These are phyloP conservation scores for Paramecium tetraurelia DNA, from an alignment of 73 alveolate genomes.

Conservation along the genomic window DNA sequence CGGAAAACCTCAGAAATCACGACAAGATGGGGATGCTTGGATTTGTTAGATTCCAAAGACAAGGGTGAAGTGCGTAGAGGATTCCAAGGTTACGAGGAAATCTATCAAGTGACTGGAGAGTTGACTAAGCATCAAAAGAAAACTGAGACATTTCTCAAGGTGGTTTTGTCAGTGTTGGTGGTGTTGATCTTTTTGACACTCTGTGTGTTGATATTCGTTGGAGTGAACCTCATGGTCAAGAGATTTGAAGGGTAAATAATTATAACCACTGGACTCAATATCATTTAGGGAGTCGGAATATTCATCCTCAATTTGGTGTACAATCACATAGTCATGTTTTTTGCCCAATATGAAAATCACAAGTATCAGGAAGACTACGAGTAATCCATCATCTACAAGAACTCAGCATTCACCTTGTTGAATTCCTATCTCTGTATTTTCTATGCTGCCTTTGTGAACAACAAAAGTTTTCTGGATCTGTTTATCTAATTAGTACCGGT, in stretches of 20 bases:
- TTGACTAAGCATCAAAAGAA: conserved; percentile 53
- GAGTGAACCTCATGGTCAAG: neutral
- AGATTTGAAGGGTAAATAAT: neutral
- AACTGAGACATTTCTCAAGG: conserved; percentile 26
- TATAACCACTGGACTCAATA: neutral
- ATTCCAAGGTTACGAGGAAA: conserved; percentile 53
- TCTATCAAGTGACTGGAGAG: conserved; percentile 50
- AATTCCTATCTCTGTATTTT: conserved; percentile 49
- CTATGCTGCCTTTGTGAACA: conserved; percentile 10
- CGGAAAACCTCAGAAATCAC: conserved; percentile 57
- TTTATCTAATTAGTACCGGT: conserved; percentile 52
- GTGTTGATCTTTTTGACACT: neutral
- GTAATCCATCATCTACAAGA: conserved; percentile 45
- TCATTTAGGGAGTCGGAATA: conserved; percentile 34
- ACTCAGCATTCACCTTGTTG: conserved; percentile 44
- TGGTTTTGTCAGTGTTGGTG: neutral
- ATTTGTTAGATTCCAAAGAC: conserved; percentile 14
- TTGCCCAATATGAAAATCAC: conserved; percentile 55
- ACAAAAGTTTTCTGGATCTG: neutral
- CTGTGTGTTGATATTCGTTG: conserved; percentile 12
- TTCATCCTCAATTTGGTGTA: conserved; percentile 23
- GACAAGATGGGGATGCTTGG: conserved; percentile 63
- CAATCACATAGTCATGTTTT: neutral
- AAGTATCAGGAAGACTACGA: conserved; percentile 46
- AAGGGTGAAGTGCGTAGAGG: conserved; percentile 32